These are phyloP conservation scores for Saccharomycopsis babjevae DNA, from an alignment of 805 yeast genomes.

Conservation along the genomic window DNA sequence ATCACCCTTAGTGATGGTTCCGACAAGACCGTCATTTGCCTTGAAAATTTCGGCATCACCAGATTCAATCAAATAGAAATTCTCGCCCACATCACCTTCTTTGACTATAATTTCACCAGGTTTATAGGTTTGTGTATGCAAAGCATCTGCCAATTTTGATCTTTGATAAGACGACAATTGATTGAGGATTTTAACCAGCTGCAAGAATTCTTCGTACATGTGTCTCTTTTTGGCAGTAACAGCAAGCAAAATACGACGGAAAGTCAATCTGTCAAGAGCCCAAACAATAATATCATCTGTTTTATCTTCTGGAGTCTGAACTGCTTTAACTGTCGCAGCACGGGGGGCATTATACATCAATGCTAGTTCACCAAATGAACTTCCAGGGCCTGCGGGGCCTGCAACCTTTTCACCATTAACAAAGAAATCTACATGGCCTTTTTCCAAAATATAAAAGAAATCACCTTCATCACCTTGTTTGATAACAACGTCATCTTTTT, in stretches of 20 bases:
- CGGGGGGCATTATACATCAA: constrained; percentile 96
- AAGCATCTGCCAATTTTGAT: constrained; percentile 88
- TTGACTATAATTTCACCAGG: constrained; percentile 66
- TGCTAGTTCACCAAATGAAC: constrained; percentile 94
- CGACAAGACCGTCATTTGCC: constrained; percentile 47
- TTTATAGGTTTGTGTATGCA: constrained; percentile 63
- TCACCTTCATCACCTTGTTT: constrained; percentile 94
- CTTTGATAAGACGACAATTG: constrained; percentile 66
- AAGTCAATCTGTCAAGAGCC: constrained; percentile 90
- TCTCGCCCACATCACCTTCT: constrained; percentile 81
- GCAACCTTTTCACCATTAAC: constrained; percentile 59
- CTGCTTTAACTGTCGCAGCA: constrained; percentile 84
- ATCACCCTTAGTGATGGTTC: constrained; percentile 63
- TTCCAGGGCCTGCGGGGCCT: constrained; percentile 63
- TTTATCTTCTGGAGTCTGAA: constrained; percentile 18
- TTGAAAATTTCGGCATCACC: constrained; percentile 76
- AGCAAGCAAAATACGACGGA: constrained; percentile 82
- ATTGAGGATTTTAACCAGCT: constrained; percentile 73
- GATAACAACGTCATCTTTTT: constrained; percentile 57
- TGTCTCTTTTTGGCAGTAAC: constrained; percentile 84
- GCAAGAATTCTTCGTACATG: constrained; percentile 81
- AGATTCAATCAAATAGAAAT: constrained; percentile 63
- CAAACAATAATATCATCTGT: constrained; percentile 61
- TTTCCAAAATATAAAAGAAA: constrained; percentile 77
- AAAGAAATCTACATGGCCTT: constrained; percentile 72